Conservation (phyloP, 2,329 filamentous ascomycete species). For the Stagonosporopsis tanaceti region DNA sequence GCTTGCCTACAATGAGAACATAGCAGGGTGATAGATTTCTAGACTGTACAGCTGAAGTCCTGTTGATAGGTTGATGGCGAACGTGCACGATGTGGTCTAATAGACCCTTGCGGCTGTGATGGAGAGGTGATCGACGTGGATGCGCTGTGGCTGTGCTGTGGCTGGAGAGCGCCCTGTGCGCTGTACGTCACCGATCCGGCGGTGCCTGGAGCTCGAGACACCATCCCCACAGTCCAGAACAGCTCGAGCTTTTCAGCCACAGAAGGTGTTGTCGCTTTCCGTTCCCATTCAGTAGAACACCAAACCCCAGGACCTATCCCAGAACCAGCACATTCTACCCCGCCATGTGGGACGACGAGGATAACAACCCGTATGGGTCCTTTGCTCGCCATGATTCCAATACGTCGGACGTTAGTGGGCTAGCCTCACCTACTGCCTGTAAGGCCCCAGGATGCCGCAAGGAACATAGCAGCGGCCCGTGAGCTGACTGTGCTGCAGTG, state of each 20-base stretch:
- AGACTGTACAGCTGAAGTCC: no score
- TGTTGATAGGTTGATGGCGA: no score
- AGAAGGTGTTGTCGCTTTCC: not conserved
- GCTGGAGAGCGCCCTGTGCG: constrained; percentile 17
- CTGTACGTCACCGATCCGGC: constrained; percentile 12
- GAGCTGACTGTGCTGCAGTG: constrained; percentile 30
- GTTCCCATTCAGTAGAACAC: not conserved
- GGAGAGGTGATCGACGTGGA: not conserved
- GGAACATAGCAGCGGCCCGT: not conserved
- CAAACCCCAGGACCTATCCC: not conserved
- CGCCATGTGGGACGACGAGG: constrained; percentile 97
- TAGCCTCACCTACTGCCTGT: constrained; percentile 51
- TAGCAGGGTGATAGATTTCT: no score
- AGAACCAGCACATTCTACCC: not conserved
- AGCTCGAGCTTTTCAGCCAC: constrained; percentile 9
- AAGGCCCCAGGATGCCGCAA: constrained; percentile 27
- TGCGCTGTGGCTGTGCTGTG: not conserved
- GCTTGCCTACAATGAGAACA: no score
- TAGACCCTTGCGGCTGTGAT: not conserved
- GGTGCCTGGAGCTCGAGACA: constrained; percentile 19
- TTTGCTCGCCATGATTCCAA: constrained; percentile 88
- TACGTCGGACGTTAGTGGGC: constrained; percentile 65
- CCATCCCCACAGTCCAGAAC: constrained; percentile 13
- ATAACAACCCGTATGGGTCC: constrained; percentile 97
- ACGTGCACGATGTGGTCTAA: no score